A percentile compares a stretch with the other conserved stretches of the same genome.
Evolutionary conservation across 1,139 yeast genomes (phyloP).

Genomic region (Candida smagusa): DNA sequence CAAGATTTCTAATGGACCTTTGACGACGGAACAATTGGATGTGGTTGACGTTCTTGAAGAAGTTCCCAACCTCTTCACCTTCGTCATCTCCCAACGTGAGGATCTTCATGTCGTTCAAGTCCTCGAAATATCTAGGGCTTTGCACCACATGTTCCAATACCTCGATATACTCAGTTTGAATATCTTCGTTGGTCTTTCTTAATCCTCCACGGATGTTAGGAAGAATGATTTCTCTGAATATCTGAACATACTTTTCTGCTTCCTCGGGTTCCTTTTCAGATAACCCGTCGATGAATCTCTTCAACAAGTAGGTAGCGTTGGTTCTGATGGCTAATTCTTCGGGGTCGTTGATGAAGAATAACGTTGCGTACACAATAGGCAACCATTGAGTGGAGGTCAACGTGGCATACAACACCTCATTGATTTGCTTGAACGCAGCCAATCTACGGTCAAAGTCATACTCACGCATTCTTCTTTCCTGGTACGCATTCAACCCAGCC

Average conservation of each 20-base stretch:
- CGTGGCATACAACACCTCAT: slow-evolving; percentile 47
- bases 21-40: slow-evolving; percentile 86
- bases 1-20: slow-evolving; percentile 67
- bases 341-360: slow-evolving; percentile 73
- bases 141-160: slow-evolving; percentile 65
- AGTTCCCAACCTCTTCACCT: slow-evolving; percentile 81
- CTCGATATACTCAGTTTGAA: slow-evolving; percentile 69
- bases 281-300: slow-evolving; percentile 62
- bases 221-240: slow-evolving; percentile 55
- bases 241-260: slow-evolving; percentile 34
- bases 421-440: slow-evolving; percentile 62
- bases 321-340: slow-evolving; percentile 80
- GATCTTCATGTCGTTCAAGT: slow-evolving; percentile 64
- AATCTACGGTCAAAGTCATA: slow-evolving; percentile 78
- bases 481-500: slow-evolving; percentile 66
- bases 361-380: slow-evolving; percentile 66
- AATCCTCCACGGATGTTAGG: slow-evolving; percentile 72
- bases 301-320: slow-evolving; percentile 67
- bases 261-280: slow-evolving; percentile 30
- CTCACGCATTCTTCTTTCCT: slow-evolving; percentile 60
- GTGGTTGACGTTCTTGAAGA: slow-evolving; percentile 77
- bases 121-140: slow-evolving; percentile 46
- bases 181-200: slow-evolving; percentile 56
- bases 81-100: slow-evolving; percentile 42
- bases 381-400: slow-evolving; percentile 68